These are phyloP conservation scores for Cronartium ribicola DNA, from an alignment of 1,284 basidiomycete species.

Conservation along the genomic window DNA sequence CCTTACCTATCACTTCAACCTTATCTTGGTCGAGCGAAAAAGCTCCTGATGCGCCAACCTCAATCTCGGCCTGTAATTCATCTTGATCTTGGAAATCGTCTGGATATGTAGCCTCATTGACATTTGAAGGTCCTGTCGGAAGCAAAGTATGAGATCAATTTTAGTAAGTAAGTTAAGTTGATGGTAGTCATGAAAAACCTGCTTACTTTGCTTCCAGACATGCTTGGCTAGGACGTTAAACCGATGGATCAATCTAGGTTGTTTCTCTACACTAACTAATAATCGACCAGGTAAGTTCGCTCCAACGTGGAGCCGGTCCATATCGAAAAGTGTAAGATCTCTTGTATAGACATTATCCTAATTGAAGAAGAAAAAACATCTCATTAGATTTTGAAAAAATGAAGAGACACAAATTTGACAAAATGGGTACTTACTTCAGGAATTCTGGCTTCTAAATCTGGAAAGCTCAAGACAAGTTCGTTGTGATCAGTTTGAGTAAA, in stretches of 20 bases:
- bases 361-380: background rate
- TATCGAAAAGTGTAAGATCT: slow-evolving; percentile 33
- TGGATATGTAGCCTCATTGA: background rate
- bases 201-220: slow-evolving; percentile 24
- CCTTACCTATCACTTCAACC: too few species aligned
- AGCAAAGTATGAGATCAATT: background rate
- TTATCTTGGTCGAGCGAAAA: too few species aligned
- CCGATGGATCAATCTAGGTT: slow-evolving; percentile 37
- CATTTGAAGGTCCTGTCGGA: background rate
- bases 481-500: slow-evolving; percentile 12
- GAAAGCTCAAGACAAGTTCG: slow-evolving; percentile 33
- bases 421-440: slow-evolving; percentile 21
- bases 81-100: too few species aligned
- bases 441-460: slow-evolving; percentile 18
- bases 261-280: slow-evolving; percentile 21
- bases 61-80: too few species aligned
- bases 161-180: background rate
- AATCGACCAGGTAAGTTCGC: slow-evolving; percentile 23
- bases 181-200: background rate
- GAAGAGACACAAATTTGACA: background rate
- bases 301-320: slow-evolving; percentile 39
- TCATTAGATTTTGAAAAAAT: background rate
- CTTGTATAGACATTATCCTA: slow-evolving; percentile 34
- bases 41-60: too few species aligned
- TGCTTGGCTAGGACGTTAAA: slow-evolving; percentile 36